Base-by-base conservation (phyloP, 1,284 basidiomycete species). In the Rhodotorula sp. region DNA sequence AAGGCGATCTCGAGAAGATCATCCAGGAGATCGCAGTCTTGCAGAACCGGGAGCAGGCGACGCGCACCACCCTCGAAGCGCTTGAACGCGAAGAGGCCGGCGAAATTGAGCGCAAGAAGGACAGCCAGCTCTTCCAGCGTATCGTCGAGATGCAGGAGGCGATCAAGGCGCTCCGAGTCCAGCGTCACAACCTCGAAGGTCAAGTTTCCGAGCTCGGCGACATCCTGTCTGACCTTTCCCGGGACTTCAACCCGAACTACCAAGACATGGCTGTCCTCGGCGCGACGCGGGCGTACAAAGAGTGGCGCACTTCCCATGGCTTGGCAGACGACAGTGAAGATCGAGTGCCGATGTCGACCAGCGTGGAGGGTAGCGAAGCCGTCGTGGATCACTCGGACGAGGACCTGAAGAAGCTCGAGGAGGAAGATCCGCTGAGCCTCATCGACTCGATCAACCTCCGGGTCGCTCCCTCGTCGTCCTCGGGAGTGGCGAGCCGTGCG, bases 261-360 rank as follows among this genome's bases (percentile, higher is more conserved):
- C 92, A 95, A 80, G 95, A 99, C 79, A 98, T 99, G 95, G 95
- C 93, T 15, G 95, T 98, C 69, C 87, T 97, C 55, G 94, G 95
- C 75, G 95, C 95, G 24, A 94, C 97, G 12, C 88, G 93, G 58
- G 94, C 93, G 18, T 98, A 92, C 88, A 91, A 93, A 78, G 87
- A 89, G 67, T 86, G 88, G 87, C 69, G 80, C 30, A 22, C 29
- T 5, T 29, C 53, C 8, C 53, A 54, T 54, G 53, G 26, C 29
- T 15, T 54, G 53, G 82, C 82, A 33, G 48, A 37, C 12, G 48
- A 45, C 14, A 29, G 6, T 12, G 48, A 61, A 18, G n/a, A 79
- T 37, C 20, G 33, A 1, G 53, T 56, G 46, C 33, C 51, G 30
- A 46, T 49, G 26, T 44, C 48, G 76, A 79, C 60, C 48, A 67